Conservation (phyloP, 768 basidiomycete genomes). For the Scleroderma citrinum region DNA sequence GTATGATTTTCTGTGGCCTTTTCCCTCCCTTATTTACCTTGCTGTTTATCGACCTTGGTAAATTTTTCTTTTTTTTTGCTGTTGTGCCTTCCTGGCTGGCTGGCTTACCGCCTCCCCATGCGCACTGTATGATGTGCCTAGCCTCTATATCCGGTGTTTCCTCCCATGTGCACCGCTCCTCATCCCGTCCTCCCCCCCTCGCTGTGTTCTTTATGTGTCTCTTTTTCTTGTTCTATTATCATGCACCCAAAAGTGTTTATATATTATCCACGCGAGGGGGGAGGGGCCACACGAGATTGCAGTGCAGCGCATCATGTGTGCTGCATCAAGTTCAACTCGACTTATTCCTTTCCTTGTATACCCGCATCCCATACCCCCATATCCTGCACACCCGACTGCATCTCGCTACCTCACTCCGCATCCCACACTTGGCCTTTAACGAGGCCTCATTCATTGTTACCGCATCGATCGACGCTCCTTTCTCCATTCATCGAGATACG, state of each 20-base stretch:
- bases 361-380: no score
- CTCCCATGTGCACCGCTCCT: not conserved
- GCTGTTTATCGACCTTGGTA: constrained; percentile 24
- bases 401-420: no score
- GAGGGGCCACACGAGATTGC: no score
- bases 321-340: not conserved
- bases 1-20: constrained; percentile 5
- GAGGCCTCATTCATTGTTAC: not conserved
- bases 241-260: not conserved
- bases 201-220: constrained; percentile 1
- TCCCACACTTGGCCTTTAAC: no score
- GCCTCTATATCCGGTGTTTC: no score
- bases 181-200: not conserved
- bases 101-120: no score
- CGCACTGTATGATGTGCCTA: no score
- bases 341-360: no score
- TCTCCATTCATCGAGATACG: no score
- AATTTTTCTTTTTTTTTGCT: constrained; percentile 1
- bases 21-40: constrained; percentile 13
- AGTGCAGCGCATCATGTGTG: no score
- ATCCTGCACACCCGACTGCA: no score
- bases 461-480: not conserved
- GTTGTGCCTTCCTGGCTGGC: not conserved
- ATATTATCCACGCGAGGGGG: not conserved
- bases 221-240: constrained; percentile 2